These are phyloP conservation scores for Grosmannia huntii DNA, from an alignment of 2,329 filamentous ascomycete genomes.

Conservation along the genomic window DNA sequence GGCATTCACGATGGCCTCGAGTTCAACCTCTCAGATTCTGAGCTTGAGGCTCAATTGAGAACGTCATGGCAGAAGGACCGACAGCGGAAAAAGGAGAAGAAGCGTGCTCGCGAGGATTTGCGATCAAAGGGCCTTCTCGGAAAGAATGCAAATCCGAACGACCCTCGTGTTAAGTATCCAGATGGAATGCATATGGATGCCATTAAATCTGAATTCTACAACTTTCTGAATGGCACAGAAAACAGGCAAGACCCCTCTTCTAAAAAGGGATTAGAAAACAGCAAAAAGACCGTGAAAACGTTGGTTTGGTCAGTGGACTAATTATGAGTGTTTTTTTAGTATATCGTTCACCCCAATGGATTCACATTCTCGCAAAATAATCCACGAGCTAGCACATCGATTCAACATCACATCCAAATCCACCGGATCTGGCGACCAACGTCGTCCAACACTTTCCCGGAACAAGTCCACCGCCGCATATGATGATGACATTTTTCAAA, in stretches of 20 bases:
- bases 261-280: not conserved
- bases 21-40: slow-evolving; percentile 47
- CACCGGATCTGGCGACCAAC: slow-evolving; percentile 55
- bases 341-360: slow-evolving; percentile 75
- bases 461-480: slow-evolving; percentile 53
- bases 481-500: slow-evolving; percentile 41
- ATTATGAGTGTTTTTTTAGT: slow-evolving; percentile 25
- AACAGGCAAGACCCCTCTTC: slow-evolving; percentile 40
- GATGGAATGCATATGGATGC: slow-evolving; percentile 59
- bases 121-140: slow-evolving; percentile 55
- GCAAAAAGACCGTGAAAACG: not conserved
- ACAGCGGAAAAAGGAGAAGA: slow-evolving; percentile 56
- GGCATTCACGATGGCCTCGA: slow-evolving; percentile 28
- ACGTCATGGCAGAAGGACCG: slow-evolving; percentile 54
- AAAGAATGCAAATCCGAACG: slow-evolving; percentile 38
- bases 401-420: slow-evolving; percentile 79
- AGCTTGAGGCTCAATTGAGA: slow-evolving; percentile 48
- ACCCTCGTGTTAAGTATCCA: slow-evolving; percentile 58
- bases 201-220: slow-evolving; percentile 57
- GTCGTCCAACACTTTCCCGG: slow-evolving; percentile 68
- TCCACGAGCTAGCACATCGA: slow-evolving; percentile 66
- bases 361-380: slow-evolving; percentile 58
- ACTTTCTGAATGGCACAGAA: slow-evolving; percentile 52
- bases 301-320: not conserved
- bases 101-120: slow-evolving; percentile 55